Evolutionary conservation across 2,329 filamentous ascomycete species (phyloP).

Genomic region (Microcyclospora tardicrescens): DNA sequence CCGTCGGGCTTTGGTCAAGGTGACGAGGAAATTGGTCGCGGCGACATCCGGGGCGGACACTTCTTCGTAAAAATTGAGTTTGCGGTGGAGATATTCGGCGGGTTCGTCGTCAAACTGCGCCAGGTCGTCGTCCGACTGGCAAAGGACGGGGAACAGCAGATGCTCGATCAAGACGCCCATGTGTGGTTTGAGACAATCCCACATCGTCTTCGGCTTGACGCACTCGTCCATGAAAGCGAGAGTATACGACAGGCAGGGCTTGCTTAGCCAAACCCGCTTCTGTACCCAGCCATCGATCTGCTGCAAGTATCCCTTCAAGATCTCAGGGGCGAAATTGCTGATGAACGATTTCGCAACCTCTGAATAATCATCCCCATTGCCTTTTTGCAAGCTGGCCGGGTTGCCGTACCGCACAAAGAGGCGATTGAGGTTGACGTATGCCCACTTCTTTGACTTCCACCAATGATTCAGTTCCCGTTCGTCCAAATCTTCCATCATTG

Average conservation of each 20-base stretch:
- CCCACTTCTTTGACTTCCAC: constrained; percentile 99
- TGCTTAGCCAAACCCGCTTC: constrained; percentile 88
- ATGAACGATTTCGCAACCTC: constrained; percentile 86
- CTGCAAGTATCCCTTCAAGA: constrained; percentile 83
- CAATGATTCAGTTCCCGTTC: constrained; percentile 91
- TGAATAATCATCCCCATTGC: constrained; percentile 61
- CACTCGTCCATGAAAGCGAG: constrained; percentile 94
- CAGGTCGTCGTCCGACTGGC: constrained; percentile 80
- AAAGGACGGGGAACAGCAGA: constrained; percentile 89
- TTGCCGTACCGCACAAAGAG: constrained; percentile 92
- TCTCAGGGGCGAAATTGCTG: constrained; percentile 82
- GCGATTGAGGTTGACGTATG: constrained; percentile 92
- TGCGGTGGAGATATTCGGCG: constrained; percentile 91
- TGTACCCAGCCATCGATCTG: constrained; percentile 97
- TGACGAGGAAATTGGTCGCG: constrained; percentile 91
- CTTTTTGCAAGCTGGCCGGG: constrained; percentile 58
- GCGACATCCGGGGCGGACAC: constrained; percentile 89
- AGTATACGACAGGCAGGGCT: constrained; percentile 83
- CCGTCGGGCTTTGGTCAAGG: constrained; percentile 82
- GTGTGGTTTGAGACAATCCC: constrained; percentile 85
- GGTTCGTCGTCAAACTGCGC: constrained; percentile 91
- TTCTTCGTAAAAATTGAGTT: constrained; percentile 96
- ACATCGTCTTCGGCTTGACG: constrained; percentile 94
- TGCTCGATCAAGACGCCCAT: constrained; percentile 88
- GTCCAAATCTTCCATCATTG: constrained; percentile 65